Percentiles rank a stretch among this genome's conserved stretches.
These are phyloP conservation scores for Geotrichum fermentans DNA, from an alignment of 1,139 yeast genomes.

Conservation along the genomic window DNA sequence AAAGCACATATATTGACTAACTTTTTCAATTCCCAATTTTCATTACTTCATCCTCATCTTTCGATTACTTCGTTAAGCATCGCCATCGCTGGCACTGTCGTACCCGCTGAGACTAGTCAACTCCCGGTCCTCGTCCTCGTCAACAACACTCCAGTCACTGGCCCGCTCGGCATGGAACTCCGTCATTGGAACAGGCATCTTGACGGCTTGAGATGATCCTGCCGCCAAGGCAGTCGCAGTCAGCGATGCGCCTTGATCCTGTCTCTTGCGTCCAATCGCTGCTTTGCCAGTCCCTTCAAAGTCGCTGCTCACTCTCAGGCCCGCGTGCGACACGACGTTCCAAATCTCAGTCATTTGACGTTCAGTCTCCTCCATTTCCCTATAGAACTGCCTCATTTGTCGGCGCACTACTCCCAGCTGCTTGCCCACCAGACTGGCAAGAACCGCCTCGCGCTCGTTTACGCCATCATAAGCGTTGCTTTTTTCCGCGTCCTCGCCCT, in stretches of 20 bases:
- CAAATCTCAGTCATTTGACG: constrained; percentile 20
- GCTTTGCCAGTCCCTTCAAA: background rate
- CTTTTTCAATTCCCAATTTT: too few relatives aligned
- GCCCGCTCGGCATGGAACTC: constrained; percentile 21
- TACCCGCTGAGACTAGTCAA: constrained; percentile 28
- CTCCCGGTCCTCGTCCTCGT: constrained; percentile 26
- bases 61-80: background rate
- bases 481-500: background rate
- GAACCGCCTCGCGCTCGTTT: constrained; percentile 14
- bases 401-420: constrained; percentile 22
- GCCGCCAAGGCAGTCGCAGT: constrained; percentile 5
- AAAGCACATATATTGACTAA: too few relatives aligned
- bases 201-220: background rate
- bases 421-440: constrained; percentile 21
- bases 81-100: constrained; percentile 44
- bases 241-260: constrained; percentile 1
- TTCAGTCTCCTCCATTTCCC: constrained; percentile 23
- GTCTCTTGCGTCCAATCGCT: background rate
- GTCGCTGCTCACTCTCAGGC: constrained; percentile 3
- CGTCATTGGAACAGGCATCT: background rate
- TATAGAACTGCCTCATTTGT: constrained; percentile 21
- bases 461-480: constrained; percentile 4
- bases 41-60: too few relatives aligned
- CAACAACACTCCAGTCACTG: constrained; percentile 28
- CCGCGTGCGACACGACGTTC: constrained; percentile 15